Evolutionary conservation across 257 asterid species (phyloP).

Genomic region (Prunella vulgaris): DNA sequence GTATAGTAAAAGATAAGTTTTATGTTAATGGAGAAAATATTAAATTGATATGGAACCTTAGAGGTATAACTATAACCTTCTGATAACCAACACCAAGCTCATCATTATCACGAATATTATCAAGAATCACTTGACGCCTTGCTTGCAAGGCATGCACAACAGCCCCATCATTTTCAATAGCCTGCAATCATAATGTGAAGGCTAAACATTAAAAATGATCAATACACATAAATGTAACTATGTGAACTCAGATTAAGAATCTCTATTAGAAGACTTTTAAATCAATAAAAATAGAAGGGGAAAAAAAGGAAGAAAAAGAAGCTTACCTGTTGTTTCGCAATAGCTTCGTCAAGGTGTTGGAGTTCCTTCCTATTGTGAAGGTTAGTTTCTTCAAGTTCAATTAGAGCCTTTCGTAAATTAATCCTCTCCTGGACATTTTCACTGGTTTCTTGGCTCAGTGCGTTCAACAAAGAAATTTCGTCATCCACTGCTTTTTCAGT

Average conservation of each 20-base stretch:
- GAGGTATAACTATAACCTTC: conserved; percentile 46
- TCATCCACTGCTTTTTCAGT: conserved; percentile 61
- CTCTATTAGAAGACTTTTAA: background rate
- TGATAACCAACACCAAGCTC: conserved; percentile 78
- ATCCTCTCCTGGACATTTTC: conserved; percentile 97
- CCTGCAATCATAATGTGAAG: conserved; percentile 39
- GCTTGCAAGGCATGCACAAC: conserved; percentile 70
- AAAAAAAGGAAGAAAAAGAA: background rate
- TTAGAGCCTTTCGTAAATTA: conserved; percentile 86
- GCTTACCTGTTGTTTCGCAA: conserved; percentile 80
- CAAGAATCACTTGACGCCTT: conserved; percentile 88
- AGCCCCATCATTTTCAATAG: conserved; percentile 64
- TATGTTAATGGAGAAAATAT: conserved; percentile 12
- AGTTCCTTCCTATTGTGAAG: conserved; percentile 84
- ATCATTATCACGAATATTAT: conserved; percentile 92
- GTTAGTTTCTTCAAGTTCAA: conserved; percentile 90
- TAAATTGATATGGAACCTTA: background rate
- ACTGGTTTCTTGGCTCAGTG: conserved; percentile 82
- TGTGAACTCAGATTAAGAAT: conserved; percentile 1
- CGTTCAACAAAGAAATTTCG: conserved; percentile 67
- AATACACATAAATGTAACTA: background rate
- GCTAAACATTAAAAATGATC: background rate
- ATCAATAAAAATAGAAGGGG: background rate
- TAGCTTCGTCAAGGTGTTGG: conserved; percentile 75
- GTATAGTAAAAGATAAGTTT: conserved; percentile 21